A percentile compares a stretch with the other conserved stretches of the same genome.
Conservation (phyloP, 2,329 filamentous ascomycete genomes). For the Colletotrichum falcatum region DNA sequence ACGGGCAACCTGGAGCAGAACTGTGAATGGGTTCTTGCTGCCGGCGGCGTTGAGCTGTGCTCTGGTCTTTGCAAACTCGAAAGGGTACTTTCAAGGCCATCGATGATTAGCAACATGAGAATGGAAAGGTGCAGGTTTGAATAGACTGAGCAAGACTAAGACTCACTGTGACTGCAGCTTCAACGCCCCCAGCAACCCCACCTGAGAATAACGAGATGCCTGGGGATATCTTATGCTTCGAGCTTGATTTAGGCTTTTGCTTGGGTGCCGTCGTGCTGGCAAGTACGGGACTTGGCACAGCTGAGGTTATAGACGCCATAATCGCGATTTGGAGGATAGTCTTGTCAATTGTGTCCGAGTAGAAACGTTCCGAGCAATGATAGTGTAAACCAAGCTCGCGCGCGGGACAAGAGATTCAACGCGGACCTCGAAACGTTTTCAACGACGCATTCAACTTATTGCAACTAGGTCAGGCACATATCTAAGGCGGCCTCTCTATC, state of each 20-base stretch:
- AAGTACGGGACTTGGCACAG: neutral
- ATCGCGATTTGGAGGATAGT: neutral
- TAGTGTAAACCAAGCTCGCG: neutral
- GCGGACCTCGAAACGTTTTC: neutral
- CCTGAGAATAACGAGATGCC: slow-evolving; percentile 62
- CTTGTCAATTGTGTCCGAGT: neutral
- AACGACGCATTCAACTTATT: neutral
- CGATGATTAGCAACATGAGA: neutral
- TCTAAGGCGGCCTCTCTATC: too few species aligned
- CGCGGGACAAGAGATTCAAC: neutral
- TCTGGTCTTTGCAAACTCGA: slow-evolving; percentile 76
- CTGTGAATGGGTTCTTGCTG: slow-evolving; percentile 66
- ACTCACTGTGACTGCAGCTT: slow-evolving; percentile 61
- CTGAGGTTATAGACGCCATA: slow-evolving; percentile 5
- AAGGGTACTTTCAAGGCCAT: slow-evolving; percentile 63
- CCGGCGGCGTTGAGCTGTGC: slow-evolving; percentile 62
- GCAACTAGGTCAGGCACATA: too few species aligned
- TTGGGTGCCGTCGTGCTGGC: neutral
- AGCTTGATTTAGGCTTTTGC: neutral
- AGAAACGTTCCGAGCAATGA: too few species aligned
- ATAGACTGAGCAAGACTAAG: slow-evolving; percentile 20
- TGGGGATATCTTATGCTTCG: slow-evolving; percentile 49
- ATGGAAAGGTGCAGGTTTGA: neutral
- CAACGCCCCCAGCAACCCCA: slow-evolving; percentile 64
- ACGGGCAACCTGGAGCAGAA: slow-evolving; percentile 66